Evolutionary conservation across 31 red algal species (phyloP), one percentile per base, ranked within the genome.

Genomic region (Porphyra umbilicalis): DNA sequence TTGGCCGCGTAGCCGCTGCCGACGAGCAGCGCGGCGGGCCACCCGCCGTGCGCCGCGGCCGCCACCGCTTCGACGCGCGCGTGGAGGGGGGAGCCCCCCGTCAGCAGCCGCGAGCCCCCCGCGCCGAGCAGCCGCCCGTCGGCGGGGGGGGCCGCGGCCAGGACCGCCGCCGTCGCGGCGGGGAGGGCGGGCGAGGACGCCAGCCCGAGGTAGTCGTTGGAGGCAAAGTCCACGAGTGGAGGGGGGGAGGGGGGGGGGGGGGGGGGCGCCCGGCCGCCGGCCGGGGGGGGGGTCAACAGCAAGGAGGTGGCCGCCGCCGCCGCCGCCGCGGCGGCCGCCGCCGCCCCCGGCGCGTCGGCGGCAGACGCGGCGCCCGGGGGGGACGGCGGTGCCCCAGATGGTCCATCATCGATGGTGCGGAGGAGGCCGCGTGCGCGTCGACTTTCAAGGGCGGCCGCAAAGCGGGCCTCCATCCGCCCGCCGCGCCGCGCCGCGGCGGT

Each of bases 121-220:
- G 91, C 83, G 44, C 97, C 96, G 35, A n/a, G 30, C 16, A 79
- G 20, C 77, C 38, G 77, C 18, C 36, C 25, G 36, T 79, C 77
- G 6, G 13, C 2, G 25, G 10, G 20, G 18, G 36, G 11, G 38
- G 18, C 77, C 10, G 37, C 81, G 25, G 76, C 77, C 42, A 84
- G 25, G 25, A 71, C 57, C 57, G 42, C 38, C 18, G 77, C 68
- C 14, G 67, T 32, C 40, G 42, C 67, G 44, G 34, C 33, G 83
- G 42, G 76, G 83, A 44, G 35, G 32, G 36, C 36, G 18, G n/a
- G 32, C 30, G 32, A 78, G 3, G 82, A 81, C 20, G 90, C 77
- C 32, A 96, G 83, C 32, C 98, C 88, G 4, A 99, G 80, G 82
- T 99, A 99, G 77, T 99, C 98, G 57, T 99, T 99, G 6, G 98